Conservation (phyloP, 31 red algal genomes). For the Odonthalia washingtoniensis region DNA sequence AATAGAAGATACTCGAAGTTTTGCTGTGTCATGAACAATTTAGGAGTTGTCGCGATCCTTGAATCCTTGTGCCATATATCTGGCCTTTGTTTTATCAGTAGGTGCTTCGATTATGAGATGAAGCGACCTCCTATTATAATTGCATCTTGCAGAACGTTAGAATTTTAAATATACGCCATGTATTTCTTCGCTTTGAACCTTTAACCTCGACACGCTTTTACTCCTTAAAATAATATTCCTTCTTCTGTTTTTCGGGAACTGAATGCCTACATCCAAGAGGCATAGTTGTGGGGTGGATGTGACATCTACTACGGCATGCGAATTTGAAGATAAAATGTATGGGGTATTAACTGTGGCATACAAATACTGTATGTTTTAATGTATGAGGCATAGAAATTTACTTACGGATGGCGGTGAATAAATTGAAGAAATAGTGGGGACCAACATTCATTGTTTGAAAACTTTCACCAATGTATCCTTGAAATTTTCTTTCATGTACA, state of each 20-base stretch:
- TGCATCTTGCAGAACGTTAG: neutral
- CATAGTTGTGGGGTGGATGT: too few species aligned
- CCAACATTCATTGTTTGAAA: too few species aligned
- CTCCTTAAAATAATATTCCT: neutral
- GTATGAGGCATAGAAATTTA: too few species aligned
- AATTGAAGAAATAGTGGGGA: too few species aligned
- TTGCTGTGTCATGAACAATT: neutral
- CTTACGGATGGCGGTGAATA: too few species aligned
- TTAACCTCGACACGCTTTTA: neutral
- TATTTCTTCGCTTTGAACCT: neutral
- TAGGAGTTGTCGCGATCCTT: neutral
- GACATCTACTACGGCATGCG: too few species aligned
- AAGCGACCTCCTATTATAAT: conserved; percentile 8
- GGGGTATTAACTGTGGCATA: too few species aligned
- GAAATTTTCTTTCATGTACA: too few species aligned
- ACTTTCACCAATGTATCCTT: too few species aligned
- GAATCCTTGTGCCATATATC: conserved; percentile 30
- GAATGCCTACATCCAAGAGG: too few species aligned
- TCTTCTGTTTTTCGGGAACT: neutral
- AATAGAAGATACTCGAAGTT: neutral
- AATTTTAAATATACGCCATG: neutral
- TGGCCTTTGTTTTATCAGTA: neutral
- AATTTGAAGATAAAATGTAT: too few species aligned
- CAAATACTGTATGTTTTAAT: too few species aligned
- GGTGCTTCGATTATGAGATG: neutral